These are phyloP conservation scores for Pleurotus platypus DNA, from an alignment of 768 basidiomycete genomes.

Conservation along the genomic window DNA sequence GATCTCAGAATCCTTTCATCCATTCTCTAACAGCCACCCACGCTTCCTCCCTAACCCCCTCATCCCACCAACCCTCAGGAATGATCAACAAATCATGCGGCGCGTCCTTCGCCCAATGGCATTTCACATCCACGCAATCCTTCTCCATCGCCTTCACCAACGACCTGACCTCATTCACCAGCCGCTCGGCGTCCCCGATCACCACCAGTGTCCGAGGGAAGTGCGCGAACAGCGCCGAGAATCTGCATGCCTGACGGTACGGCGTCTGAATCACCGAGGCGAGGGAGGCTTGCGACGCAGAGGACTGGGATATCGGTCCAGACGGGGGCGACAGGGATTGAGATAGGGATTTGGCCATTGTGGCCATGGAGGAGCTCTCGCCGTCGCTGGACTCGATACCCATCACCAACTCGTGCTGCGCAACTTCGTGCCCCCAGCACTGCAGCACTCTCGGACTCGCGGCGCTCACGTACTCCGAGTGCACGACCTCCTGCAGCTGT, in stretches of 20 bases:
- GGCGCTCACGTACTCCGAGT: slow-evolving; percentile 39
- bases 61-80: slow-evolving; percentile 41
- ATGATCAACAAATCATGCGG: slow-evolving; percentile 45
- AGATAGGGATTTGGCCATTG: not conserved
- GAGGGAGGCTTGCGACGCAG: not conserved
- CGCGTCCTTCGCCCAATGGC: slow-evolving; percentile 33
- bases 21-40: slow-evolving; percentile 35
- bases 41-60: slow-evolving; percentile 28
- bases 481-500: slow-evolving; percentile 29
- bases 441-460: slow-evolving; percentile 35
- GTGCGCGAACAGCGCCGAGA: slow-evolving; percentile 37
- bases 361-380: slow-evolving; percentile 11
- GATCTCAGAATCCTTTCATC: slow-evolving; percentile 11
- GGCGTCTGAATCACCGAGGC: slow-evolving; percentile 16
- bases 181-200: slow-evolving; percentile 48
- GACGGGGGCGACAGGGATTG: not conserved
- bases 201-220: slow-evolving; percentile 44
- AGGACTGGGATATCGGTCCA: not conserved
- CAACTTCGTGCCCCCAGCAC: slow-evolving; percentile 33
- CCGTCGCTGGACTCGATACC: slow-evolving; percentile 12
- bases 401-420: slow-evolving; percentile 11
- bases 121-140: slow-evolving; percentile 31
- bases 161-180: slow-evolving; percentile 43
- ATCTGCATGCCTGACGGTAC: slow-evolving; percentile 13
- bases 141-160: slow-evolving; percentile 34